phyloP scores from a whole-genome alignment of 192 early-diverging fungal species.

The Coemansia sp. region DNA sequence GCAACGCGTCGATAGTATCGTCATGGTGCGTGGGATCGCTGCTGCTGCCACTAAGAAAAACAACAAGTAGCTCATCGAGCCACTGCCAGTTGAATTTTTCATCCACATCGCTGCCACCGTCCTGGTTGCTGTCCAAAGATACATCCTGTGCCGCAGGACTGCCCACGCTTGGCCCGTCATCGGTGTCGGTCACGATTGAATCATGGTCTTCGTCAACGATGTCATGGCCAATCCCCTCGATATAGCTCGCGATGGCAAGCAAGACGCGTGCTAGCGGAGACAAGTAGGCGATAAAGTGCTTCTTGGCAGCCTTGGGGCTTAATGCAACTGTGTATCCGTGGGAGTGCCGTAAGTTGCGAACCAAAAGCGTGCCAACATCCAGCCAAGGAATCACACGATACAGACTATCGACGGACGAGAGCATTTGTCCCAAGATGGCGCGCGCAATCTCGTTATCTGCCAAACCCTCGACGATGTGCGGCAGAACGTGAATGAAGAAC shows the following conservation, averaged over 20 bases:
- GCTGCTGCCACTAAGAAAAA: constrained; percentile 19
- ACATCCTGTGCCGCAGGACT: background rate
- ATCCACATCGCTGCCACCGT: background rate
- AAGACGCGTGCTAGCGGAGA: constrained; percentile 46
- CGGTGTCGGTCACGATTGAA: background rate
- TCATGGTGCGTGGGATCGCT: background rate
- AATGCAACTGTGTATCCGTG: constrained; percentile 41
- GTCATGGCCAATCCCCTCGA: constrained; percentile 7
- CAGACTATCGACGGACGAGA: constrained; percentile 26
- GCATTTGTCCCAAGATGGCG: constrained; percentile 19
- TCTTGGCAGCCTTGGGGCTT: constrained; percentile 21
- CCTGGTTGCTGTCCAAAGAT: background rate
- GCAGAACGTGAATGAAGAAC: constrained; percentile 35
- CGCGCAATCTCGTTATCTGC: constrained; percentile 14
- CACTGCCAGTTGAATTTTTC: constrained; percentile 33
- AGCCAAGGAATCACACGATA: constrained; percentile 38
- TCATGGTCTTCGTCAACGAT: constrained; percentile 1
- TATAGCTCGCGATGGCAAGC: constrained; percentile 26
- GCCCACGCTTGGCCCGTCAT: background rate
- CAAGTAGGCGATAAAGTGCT: constrained; percentile 37
- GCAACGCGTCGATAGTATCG: constrained; percentile 39
- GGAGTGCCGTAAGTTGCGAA: constrained; percentile 28
- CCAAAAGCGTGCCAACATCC: constrained; percentile 31
- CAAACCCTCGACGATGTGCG: constrained; percentile 10
- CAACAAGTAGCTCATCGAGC: constrained; percentile 26